Base-by-base conservation (phyloP, 108 stramenopile species). In the Cyclotella distinguenda region DNA sequence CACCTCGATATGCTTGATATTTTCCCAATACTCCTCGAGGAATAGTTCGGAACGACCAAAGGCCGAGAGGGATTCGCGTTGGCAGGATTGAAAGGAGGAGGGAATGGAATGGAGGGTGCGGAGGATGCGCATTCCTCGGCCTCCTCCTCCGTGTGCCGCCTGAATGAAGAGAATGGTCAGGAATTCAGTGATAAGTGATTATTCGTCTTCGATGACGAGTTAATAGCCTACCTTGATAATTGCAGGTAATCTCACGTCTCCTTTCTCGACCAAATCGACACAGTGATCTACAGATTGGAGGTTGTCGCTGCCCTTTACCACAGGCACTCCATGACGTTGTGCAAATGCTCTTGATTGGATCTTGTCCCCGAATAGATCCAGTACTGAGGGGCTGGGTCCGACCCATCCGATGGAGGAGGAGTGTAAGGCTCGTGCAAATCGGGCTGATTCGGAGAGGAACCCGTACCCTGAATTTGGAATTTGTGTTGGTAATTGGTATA, bases 1-100 rank as follows among this genome's bases (percentile, higher is more conserved):
- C 4, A 99, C 90, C 71, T 99, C 98, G 35, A 99, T 80, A 77
- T 99, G 98, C 25, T 95, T 87, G 25, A 97, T 95, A 55, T 81
- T 72, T 36, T 74, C 82, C 76, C 93, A 75, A 66, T 82, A 96
- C 62, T 93, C 88, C 64, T 97, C 96, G 9, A 97, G 46, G 42
- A 97, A 79, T 12, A 95, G 84, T 31, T 81, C 70, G 49, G 80
- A 81, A 64, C 95, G 87, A 18, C 90, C 86, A 74, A 97, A 97
- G 36, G 88, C 55, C 52, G 81, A 59, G 40, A 72, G 30, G 39
- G 91, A 85, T 80, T 95, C 83, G 27, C 84, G 72, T 64, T 83
- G 76, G 68, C 88, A 85, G 39, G 85, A 62, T 47, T 87, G 56
- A 59, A 94, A 68, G 23, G 73, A 77, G 42, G 86, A 78, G 19